Conservation (phyloP, 495 filamentous ascomycete genomes). For the Lindgomyces ingoldianus region DNA sequence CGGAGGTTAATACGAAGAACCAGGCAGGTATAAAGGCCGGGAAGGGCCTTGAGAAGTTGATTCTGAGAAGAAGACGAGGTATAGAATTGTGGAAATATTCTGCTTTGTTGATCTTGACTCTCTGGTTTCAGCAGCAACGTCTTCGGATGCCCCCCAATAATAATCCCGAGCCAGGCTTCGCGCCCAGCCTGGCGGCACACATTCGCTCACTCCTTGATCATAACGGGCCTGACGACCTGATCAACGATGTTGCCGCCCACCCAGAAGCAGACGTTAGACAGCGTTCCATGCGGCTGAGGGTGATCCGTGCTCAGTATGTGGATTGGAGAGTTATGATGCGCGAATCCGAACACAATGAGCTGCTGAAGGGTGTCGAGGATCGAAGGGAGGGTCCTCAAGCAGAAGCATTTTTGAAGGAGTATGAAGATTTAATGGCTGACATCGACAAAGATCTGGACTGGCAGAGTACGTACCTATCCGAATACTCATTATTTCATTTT, state of each 20-base stretch:
- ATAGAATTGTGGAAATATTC: background rate
- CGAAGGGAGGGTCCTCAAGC: background rate
- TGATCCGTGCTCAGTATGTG: background rate
- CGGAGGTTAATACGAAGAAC: too few relatives aligned
- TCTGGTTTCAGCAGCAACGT: too few relatives aligned
- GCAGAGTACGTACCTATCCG: slow-evolving; percentile 4
- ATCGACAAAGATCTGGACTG: background rate
- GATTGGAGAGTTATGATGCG: background rate
- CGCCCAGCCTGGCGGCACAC: background rate
- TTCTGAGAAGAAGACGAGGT: too few relatives aligned
- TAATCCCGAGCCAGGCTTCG: background rate
- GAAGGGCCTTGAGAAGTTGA: too few relatives aligned
- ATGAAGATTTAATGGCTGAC: background rate
- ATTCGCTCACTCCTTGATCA: background rate
- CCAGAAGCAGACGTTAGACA: slow-evolving; percentile 14
- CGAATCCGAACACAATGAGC: background rate
- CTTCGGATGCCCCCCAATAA: background rate
- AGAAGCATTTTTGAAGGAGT: background rate
- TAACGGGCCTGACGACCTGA: background rate
- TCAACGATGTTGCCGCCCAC: background rate
- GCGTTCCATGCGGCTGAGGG: background rate
- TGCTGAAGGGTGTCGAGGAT: background rate
- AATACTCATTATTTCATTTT: too few relatives aligned
- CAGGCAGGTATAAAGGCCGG: too few relatives aligned
- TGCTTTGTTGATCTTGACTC: background rate